Conservation (phyloP, 2,329 filamentous ascomycete genomes). For the Cladosporium sp. region DNA sequence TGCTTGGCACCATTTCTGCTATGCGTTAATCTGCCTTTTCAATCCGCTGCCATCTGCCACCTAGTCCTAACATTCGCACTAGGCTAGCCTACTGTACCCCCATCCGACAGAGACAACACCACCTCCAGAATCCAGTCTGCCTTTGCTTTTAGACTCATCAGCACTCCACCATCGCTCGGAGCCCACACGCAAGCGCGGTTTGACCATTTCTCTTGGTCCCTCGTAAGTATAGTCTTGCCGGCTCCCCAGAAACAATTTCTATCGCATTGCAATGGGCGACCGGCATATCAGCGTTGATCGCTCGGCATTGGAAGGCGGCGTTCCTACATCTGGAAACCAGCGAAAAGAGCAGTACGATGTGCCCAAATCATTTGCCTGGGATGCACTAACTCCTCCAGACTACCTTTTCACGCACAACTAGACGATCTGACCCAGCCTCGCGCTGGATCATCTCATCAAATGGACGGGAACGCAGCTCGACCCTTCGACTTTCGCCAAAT, state of each 20-base stretch:
- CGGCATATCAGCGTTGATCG: neutral
- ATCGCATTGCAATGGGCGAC: conserved; percentile 6
- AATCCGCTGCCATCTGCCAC: neutral
- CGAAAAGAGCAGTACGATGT: conserved; percentile 1
- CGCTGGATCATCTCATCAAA: neutral
- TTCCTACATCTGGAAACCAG: neutral
- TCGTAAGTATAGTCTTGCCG: too few relatives aligned
- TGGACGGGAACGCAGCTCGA: neutral
- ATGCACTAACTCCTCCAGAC: conserved; percentile 2
- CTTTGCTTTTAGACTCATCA: too few relatives aligned
- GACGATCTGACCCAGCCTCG: conserved; percentile 12
- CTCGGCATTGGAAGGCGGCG: neutral
- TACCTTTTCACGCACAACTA: conserved; percentile 16
- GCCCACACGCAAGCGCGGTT: too few relatives aligned
- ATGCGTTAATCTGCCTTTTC: neutral
- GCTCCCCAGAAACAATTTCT: too few relatives aligned
- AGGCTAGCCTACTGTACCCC: neutral
- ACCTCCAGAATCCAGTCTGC: too few relatives aligned
- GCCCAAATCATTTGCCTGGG: neutral
- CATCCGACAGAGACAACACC: neutral
- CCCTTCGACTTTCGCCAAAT: conserved; percentile 18
- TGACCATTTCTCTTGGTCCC: too few relatives aligned
- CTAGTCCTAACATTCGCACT: neutral
- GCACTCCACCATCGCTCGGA: too few relatives aligned
- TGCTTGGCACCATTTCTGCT: neutral